Evolutionary conservation across 495 filamentous ascomycete species (phyloP), one percentile per base, ranked within the genome.

Genomic region (Bathelium albidoporum): DNA sequence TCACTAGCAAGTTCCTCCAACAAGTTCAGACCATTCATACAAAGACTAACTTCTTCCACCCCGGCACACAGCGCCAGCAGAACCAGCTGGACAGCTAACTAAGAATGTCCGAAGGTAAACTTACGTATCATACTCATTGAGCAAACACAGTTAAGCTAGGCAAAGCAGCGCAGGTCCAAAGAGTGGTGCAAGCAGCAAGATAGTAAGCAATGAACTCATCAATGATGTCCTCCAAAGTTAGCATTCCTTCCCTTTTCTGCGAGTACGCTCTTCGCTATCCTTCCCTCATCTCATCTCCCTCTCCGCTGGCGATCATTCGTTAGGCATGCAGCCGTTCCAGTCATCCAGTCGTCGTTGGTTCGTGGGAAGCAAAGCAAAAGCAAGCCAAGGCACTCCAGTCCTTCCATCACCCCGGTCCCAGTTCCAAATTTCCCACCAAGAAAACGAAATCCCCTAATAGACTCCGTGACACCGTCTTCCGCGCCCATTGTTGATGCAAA

Each of bases 401-500:
- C 14, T 5, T 5, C 14, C 5, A 39, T 14, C 34, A 5, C 34
- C 34, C 34, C 34, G 34, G 5, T 39, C 34, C 5, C 5, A 39
- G 5, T 39, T 14, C 34, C 34, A 39, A 39, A 39, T 39, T 39
- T 39, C 34, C 34, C 34, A 5, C 34, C 34, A 5, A 18, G 11
- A 29, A n/a, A n/a, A n/a, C n/a, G n/a, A n/a, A n/a, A n/a, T n/a
- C n/a, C n/a, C n/a, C 11, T 55, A 29, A 29, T 55, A n/a, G 18
- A 55, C 20, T 4, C 20, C 28, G 49, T 22, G 49, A 29, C 4
- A 4, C 28, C 20, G 18, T 55, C n/a, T 55, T 55, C 20, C 49
- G 49, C 18, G 20, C 11, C 5, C 4, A 55, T 29, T n/a, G 36
- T 82, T 74, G 83, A 73, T 85, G 34, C 34, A 39, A 39, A 39